phyloP scores from a whole-genome alignment of 2,329 filamentous ascomycete genomes.

The Alternaria infectoria region DNA sequence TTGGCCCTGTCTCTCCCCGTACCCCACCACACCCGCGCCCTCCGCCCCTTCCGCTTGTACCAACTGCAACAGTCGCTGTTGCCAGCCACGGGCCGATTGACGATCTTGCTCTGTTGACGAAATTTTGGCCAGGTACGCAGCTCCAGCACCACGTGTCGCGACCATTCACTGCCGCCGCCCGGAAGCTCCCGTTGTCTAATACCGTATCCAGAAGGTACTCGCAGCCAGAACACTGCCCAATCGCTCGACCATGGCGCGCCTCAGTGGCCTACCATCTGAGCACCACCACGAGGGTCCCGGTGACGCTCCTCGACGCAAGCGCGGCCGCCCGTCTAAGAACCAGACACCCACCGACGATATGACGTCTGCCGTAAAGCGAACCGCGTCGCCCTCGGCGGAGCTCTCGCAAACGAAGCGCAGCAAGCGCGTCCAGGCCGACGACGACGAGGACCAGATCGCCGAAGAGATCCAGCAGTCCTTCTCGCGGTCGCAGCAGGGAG shows the following conservation, averaged over 20 bases:
- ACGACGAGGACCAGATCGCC: conserved; percentile 41
- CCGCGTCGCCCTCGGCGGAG: conserved; percentile 35
- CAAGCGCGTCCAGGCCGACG: conserved; percentile 39
- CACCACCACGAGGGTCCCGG: conserved; percentile 46
- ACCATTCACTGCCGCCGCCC: not conserved
- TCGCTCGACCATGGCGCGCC: conserved; percentile 38
- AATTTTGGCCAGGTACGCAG: conserved; percentile 13
- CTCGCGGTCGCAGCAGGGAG: conserved; percentile 30
- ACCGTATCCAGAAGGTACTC: not conserved
- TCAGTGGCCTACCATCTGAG: conserved; percentile 44
- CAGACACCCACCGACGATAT: conserved; percentile 27
- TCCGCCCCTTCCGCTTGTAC: not conserved
- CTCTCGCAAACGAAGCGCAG: conserved; percentile 39
- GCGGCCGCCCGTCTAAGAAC: conserved; percentile 37
- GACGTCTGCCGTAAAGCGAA: conserved; percentile 32
- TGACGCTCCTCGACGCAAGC: conserved; percentile 41
- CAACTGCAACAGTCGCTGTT: not conserved
- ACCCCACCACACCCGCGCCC: conserved; percentile 5
- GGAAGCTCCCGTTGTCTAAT: not conserved
- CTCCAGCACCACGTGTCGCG: conserved; percentile 2
- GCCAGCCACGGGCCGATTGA: conserved; percentile 13
- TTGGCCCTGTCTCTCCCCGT: conserved; percentile 4
- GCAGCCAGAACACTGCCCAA: not conserved
- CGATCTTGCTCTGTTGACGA: conserved; percentile 6
- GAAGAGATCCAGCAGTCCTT: conserved; percentile 42